A percentile compares a stretch with the other conserved stretches of the same genome.
These are phyloP conservation scores for Coemansia sp. DNA, from an alignment of 192 early-diverging fungal species.

Conservation along the genomic window DNA sequence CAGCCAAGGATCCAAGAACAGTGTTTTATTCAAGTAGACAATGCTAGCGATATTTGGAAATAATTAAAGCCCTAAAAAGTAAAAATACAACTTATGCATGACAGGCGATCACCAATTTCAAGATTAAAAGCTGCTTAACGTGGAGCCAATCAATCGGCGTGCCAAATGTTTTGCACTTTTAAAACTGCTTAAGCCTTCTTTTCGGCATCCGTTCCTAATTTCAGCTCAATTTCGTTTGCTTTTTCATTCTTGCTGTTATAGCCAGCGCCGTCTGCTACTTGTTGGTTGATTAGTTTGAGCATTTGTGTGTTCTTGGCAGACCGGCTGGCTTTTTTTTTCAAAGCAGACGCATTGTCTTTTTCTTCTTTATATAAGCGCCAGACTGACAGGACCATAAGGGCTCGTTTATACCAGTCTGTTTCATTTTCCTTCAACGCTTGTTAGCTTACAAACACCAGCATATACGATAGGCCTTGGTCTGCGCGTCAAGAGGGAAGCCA, in stretches of 20 bases:
- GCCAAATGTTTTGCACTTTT: not conserved
- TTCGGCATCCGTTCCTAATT: not conserved
- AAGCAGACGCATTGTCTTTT: not conserved
- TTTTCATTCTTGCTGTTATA: not conserved
- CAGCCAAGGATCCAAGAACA: too few species aligned
- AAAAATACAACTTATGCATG: too few species aligned
- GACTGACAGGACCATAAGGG: not conserved
- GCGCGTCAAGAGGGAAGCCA: not conserved
- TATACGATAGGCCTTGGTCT: not conserved
- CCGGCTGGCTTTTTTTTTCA: not conserved
- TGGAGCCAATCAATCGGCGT: not conserved
- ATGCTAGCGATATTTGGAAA: too few species aligned
- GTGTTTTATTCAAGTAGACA: too few species aligned
- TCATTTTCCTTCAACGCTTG: too few species aligned
- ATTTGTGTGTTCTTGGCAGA: not conserved
- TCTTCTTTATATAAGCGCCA: not conserved
- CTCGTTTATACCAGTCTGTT: not conserved
- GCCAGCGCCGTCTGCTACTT: not conserved
- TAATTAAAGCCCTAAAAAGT: too few species aligned
- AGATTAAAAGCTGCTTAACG: not conserved
- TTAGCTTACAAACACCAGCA: not conserved
- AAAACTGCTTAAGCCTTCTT: not conserved
- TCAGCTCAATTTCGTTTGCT: not conserved
- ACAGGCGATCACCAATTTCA: too few species aligned
- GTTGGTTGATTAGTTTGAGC: not conserved